Percentiles rank a stretch among this genome's conserved stretches.
Evolutionary conservation across 2,329 filamentous ascomycete genomes (phyloP).

Genomic region (Paraphoma sp.): DNA sequence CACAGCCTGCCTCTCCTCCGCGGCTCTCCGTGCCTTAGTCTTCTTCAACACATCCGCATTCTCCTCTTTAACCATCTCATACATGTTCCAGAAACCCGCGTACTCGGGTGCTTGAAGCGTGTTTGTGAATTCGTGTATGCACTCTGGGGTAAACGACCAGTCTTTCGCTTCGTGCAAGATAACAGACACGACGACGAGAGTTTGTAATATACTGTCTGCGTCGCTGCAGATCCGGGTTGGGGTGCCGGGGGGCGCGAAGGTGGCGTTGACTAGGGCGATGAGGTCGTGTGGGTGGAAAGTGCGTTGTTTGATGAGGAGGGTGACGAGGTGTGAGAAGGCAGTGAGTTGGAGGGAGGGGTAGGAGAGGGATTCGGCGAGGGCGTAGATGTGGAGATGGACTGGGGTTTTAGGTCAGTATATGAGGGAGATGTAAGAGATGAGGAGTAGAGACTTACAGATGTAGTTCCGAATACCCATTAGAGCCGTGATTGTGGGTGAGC

Average conservation of each 20-base stretch:
- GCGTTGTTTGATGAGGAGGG: background rate
- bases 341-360: constrained; percentile 10
- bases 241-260: background rate
- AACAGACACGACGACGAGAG: background rate
- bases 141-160: background rate
- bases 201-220: background rate
- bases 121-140: background rate
- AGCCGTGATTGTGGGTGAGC: background rate
- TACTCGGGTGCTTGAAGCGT: background rate
- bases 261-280: background rate
- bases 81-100: background rate
- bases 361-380: constrained; percentile 11
- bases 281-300: background rate
- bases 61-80: background rate
- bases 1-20: background rate
- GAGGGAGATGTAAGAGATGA: background rate
- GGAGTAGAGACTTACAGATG: background rate
- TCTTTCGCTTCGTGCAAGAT: background rate
- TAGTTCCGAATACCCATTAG: background rate
- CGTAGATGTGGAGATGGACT: constrained; percentile 18
- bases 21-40: background rate
- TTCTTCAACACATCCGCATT: background rate
- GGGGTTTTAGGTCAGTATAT: background rate
- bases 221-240: background rate
- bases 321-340: background rate